Conservation (phyloP, 169 alveolate species). For the Plasmodium falciparum region DNA sequence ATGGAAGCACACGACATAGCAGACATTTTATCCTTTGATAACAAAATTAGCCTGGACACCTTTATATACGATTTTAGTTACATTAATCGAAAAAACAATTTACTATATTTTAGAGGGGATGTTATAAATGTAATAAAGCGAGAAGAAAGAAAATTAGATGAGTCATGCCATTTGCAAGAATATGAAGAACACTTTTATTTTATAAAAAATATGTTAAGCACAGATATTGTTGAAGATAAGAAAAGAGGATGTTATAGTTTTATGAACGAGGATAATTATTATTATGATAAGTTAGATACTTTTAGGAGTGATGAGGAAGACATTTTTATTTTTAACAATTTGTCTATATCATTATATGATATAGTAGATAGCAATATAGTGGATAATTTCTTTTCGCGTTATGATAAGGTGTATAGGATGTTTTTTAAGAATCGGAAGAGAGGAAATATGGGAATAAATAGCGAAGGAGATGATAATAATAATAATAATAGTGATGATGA, state of each 20-base stretch:
- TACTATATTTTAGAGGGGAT: conserved; percentile 57
- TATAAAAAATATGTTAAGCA: background rate
- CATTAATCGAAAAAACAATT: conserved; percentile 37
- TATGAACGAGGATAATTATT: conserved; percentile 43
- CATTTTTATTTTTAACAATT: conserved; percentile 49
- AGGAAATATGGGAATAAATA: conserved; percentile 69
- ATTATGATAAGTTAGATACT: conserved; percentile 23
- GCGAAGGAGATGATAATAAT: conserved; percentile 70
- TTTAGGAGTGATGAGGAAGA: conserved; percentile 19
- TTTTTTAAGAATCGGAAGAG: conserved; percentile 37
- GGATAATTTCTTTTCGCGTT: conserved; percentile 61
- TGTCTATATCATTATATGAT: conserved; percentile 25
- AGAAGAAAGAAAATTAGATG: conserved; percentile 11
- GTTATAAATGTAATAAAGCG: conserved; percentile 24
- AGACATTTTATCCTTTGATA: conserved; percentile 38
- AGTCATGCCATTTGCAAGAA: background rate
- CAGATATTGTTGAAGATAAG: conserved; percentile 4
- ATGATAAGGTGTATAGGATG: conserved; percentile 25
- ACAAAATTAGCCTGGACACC: conserved; percentile 40
- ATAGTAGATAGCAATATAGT: conserved; percentile 32
- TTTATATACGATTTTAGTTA: conserved; percentile 26
- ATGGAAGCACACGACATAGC: conserved; percentile 13
- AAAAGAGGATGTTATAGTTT: conserved; percentile 11
- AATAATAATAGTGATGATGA: conserved; percentile 12
- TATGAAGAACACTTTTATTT: conserved; percentile 52